Evolutionary conservation across 805 yeast genomes (phyloP), one percentile per base, ranked within the genome.

Genomic region (Allodekkera sacchari): DNA sequence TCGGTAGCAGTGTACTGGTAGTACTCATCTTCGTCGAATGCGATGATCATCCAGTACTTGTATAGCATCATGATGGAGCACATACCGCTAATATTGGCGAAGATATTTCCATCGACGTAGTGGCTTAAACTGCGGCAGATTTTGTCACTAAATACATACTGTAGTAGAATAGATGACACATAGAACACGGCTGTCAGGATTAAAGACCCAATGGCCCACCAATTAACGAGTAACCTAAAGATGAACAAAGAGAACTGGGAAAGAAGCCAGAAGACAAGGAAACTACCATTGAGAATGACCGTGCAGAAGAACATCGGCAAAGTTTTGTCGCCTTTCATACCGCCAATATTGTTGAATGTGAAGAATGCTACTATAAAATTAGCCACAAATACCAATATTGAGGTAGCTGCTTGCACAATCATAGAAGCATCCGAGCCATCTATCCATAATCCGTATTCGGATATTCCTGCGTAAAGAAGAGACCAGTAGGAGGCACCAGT

Each of bases 31-130:
- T 92, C 97, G 48, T 89, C 97, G 35, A 78, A 76, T 9, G 97
- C 92, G 32, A 89, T 79, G 71, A 88, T 85, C 50, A 88, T 96
- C 96, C 97, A 89, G 45, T 77, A 84, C 59, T 92, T 88, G 64
- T 87, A 89, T 31, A 89, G 66, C 97, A 92, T 89, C 95, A 92
- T 87, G 34, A 82, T 61, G 4, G 94, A 70, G 47, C 85, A 81
- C 30, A 85, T 52, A 51, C 84, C 84, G 50, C 95, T 73, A 22
- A 85, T 47, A 17, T 92, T 71, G 20, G 85, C 92, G 48, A 88
- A 84, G 49, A 89, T 80, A 19, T 85, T 56, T 1, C 97, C 97
- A 50, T 89, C 98, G 15, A 85, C 66, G 53, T 89, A 92, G 57
- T 92, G 98, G 23, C 78, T 73, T 28, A 81, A 72, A 14, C 75